A percentile compares a stretch with the other conserved stretches of the same genome.
Conservation (phyloP, 2,329 filamentous ascomycete species). For the Knufia fluminis region DNA sequence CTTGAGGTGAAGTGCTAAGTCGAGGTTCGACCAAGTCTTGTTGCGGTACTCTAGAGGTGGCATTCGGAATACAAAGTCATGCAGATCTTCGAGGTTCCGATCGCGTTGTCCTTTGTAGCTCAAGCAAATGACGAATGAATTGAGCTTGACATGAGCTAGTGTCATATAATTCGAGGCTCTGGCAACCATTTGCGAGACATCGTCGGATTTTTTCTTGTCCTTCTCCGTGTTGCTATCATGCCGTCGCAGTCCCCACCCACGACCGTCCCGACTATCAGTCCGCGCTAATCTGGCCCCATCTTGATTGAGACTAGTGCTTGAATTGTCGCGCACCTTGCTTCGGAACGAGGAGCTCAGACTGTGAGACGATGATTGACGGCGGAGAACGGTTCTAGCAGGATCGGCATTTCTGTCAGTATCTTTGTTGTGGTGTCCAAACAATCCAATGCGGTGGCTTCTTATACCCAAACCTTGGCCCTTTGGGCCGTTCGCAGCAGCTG, state of each 20-base stretch:
- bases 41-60: conserved; percentile 93
- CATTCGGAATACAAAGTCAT: conserved; percentile 94
- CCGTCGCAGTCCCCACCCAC: conserved; percentile 1
- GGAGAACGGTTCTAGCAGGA: not conserved
- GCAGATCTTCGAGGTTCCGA: conserved; percentile 91
- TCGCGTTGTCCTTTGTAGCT: conserved; percentile 95
- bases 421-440: conserved; percentile 18
- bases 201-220: conserved; percentile 59
- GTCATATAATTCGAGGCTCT: conserved; percentile 97
- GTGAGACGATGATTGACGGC: conserved; percentile 24
- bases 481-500: conserved; percentile 2
- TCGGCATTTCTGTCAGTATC: not conserved
- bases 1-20: conserved; percentile 84
- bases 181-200: conserved; percentile 91
- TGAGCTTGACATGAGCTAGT: conserved; percentile 87
- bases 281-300: conserved; percentile 9
- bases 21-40: conserved; percentile 98
- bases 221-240: conserved; percentile 37
- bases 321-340: conserved; percentile 19
- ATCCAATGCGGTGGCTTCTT: conserved; percentile 17
- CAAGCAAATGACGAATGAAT: conserved; percentile 87
- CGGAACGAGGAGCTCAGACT: conserved; percentile 20
- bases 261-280: conserved; percentile 2
- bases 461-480: conserved; percentile 19
- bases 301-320: conserved; percentile 17